Percentiles rank a stretch among this genome's conserved stretches.
Evolutionary conservation across 495 filamentous ascomycete genomes (phyloP).

Genomic region (Staphylotrichum tortipilum): DNA sequence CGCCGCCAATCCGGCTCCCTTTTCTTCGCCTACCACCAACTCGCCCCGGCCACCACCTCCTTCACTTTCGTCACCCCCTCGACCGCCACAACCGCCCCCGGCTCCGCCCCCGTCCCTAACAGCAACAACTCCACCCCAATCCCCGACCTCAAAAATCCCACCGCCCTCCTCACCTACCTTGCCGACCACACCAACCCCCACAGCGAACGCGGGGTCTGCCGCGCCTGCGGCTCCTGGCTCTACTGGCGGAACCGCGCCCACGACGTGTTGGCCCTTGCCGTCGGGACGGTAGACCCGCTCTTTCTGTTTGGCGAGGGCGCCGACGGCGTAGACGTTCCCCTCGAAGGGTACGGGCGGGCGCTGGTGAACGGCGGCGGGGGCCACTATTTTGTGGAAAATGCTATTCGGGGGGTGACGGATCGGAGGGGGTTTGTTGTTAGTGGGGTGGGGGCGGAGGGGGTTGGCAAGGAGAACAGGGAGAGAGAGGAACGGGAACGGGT

Average conservation of each 20-base stretch:
- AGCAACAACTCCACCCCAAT: too few relatives aligned
- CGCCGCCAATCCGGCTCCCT: conserved; percentile 28
- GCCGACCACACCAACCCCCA: conserved; percentile 22
- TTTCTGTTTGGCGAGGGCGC: conserved; percentile 28
- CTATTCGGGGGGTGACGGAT: conserved; percentile 34
- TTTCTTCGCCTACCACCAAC: conserved; percentile 23
- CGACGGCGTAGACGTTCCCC: conserved; percentile 14
- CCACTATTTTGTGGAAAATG: conserved; percentile 25
- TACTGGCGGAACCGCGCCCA: conserved; percentile 24
- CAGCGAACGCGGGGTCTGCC: conserved; percentile 30
- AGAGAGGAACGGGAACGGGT: too few relatives aligned
- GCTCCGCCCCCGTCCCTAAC: too few relatives aligned
- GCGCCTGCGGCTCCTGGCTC: conserved; percentile 29
- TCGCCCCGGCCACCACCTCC: neutral
- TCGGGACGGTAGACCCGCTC: conserved; percentile 30
- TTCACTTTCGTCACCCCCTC: conserved; percentile 19
- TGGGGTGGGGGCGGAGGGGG: too few relatives aligned
- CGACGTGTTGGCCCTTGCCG: conserved; percentile 17
- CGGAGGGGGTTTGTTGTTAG: conserved; percentile 12
- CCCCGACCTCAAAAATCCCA: too few relatives aligned
- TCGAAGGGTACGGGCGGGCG: conserved; percentile 24
- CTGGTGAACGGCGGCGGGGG: conserved; percentile 18
- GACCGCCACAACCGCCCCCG: conserved; percentile 13
- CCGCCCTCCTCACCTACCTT: too few relatives aligned
- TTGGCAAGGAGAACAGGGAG: conserved; percentile 7